Percentiles rank a stretch among this genome's conserved stretches.
Evolutionary conservation across 768 basidiomycete species (phyloP).

Genomic region (Auricularia sp.): DNA sequence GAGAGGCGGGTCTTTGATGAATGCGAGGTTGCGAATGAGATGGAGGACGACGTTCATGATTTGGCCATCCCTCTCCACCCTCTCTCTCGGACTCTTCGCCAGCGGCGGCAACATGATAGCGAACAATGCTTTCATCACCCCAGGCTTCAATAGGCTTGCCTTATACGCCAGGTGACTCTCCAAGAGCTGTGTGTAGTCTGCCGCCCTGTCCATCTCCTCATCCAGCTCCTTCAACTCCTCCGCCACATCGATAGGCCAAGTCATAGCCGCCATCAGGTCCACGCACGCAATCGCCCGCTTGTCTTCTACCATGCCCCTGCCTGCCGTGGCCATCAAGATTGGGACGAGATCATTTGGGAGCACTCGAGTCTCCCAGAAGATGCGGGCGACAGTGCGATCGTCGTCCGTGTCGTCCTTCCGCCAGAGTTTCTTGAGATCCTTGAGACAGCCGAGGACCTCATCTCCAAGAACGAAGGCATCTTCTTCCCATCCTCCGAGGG

Average conservation of each 20-base stretch:
- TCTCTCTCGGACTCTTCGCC: slow-evolving; percentile 55
- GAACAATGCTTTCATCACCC: slow-evolving; percentile 61
- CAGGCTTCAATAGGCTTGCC: slow-evolving; percentile 57
- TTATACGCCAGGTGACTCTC: slow-evolving; percentile 86
- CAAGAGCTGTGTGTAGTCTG: slow-evolving; percentile 81
- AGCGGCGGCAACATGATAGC: slow-evolving; percentile 70
- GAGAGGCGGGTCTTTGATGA: slow-evolving; percentile 80
- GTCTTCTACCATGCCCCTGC: slow-evolving; percentile 67
- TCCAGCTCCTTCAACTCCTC: slow-evolving; percentile 90
- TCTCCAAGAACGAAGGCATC: slow-evolving; percentile 64
- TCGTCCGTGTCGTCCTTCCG: slow-evolving; percentile 94
- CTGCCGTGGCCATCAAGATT: slow-evolving; percentile 72
- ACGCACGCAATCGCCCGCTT: slow-evolving; percentile 72
- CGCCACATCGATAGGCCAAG: slow-evolving; percentile 95
- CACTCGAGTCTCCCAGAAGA: slow-evolving; percentile 79
- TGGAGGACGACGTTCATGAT: slow-evolving; percentile 83
- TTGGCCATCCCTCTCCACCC: slow-evolving; percentile 72
- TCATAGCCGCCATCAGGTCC: slow-evolving; percentile 93
- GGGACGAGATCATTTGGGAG: slow-evolving; percentile 81
- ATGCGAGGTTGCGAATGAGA: slow-evolving; percentile 85
- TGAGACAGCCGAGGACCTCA: slow-evolving; percentile 69
- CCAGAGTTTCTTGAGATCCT: slow-evolving; percentile 94
- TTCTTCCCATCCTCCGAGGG: slow-evolving; percentile 65
- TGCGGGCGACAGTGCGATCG: slow-evolving; percentile 89
- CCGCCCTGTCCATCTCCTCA: slow-evolving; percentile 49